These are phyloP conservation scores for Blakeslea trispora DNA, from an alignment of 371 early-diverging fungal species.

Conservation along the genomic window DNA sequence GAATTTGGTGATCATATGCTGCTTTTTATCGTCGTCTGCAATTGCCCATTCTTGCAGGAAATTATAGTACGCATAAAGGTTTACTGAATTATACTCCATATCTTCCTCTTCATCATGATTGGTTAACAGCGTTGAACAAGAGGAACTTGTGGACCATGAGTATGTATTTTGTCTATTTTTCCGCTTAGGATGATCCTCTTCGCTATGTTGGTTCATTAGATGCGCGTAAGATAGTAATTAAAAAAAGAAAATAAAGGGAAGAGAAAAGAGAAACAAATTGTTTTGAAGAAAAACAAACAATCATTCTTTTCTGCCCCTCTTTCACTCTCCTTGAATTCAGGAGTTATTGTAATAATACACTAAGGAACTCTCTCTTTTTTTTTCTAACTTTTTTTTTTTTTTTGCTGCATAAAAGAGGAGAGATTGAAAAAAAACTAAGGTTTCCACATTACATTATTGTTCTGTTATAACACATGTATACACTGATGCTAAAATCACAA, in stretches of 20 bases:
- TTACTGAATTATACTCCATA: background rate
- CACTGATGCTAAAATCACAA: too few relatives aligned
- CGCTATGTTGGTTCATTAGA: background rate
- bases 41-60: background rate
- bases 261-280: background rate
- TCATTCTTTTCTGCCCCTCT: background rate
- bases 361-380: too few relatives aligned
- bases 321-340: background rate
- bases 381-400: too few relatives aligned
- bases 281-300: background rate
- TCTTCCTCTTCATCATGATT: conserved; percentile 1
- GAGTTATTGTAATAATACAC: too few relatives aligned
- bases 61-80: background rate
- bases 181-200: background rate
- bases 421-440: too few relatives aligned
- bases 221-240: background rate
- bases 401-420: too few relatives aligned
- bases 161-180: conserved; percentile 5
- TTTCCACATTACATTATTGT: too few relatives aligned
- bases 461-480: too few relatives aligned
- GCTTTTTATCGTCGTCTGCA: conserved; percentile 1
- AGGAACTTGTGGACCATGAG: conserved; percentile 11
- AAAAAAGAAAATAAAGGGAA: background rate
- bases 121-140: background rate
- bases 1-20: conserved; percentile 7